phyloP scores from a whole-genome alignment of 1,284 basidiomycete species.

The Sanghuangporus weigelae region DNA sequence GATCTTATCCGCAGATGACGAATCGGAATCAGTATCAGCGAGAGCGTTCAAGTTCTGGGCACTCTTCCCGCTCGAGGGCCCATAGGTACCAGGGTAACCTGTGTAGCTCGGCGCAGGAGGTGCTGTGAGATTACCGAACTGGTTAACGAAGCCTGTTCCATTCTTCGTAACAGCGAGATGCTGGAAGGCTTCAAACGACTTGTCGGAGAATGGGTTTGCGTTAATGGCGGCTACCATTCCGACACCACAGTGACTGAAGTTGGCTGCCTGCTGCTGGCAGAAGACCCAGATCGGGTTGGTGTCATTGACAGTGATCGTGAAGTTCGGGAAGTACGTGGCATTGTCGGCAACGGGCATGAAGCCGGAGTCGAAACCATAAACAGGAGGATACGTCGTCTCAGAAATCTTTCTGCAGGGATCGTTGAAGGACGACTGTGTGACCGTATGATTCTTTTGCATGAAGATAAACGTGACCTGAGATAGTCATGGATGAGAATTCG shows the following conservation, averaged over 20 bases:
- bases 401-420: constrained; percentile 22
- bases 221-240: constrained; percentile 55
- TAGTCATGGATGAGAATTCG: background rate
- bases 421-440: constrained; percentile 26
- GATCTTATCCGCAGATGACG: constrained; percentile 1
- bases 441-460: constrained; percentile 23
- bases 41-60: background rate
- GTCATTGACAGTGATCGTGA: constrained; percentile 23
- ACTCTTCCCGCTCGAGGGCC: background rate
- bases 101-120: background rate
- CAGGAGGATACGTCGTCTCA: constrained; percentile 14
- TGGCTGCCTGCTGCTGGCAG: constrained; percentile 34
- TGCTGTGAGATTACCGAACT: constrained; percentile 9
- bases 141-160: constrained; percentile 15
- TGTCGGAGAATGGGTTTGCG: constrained; percentile 27
- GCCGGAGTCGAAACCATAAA: constrained; percentile 21
- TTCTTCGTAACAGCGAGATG: constrained; percentile 21
- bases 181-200: constrained; percentile 27
- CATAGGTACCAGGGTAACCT: background rate
- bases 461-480: background rate
- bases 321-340: constrained; percentile 18
- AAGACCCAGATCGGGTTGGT: constrained; percentile 47
- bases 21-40: background rate
- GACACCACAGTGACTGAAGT: constrained; percentile 32
- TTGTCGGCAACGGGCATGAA: constrained; percentile 26